These are phyloP conservation scores for Macrophomina phaseolina DNA, from an alignment of 2,329 filamentous ascomycete species.

Conservation along the genomic window DNA sequence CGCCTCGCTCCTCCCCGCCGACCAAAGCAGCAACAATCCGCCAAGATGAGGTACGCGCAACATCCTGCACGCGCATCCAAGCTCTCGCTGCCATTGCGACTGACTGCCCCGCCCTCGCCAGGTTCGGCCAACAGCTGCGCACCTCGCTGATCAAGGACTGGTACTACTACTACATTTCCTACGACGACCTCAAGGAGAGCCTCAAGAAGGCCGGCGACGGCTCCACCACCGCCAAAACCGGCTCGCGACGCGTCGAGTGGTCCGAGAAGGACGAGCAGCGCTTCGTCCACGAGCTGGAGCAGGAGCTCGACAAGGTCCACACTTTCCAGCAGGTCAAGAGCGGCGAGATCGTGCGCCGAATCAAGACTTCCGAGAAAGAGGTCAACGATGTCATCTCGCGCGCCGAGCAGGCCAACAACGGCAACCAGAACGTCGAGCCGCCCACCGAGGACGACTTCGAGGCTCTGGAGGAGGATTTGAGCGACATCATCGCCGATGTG, in stretches of 20 bases:
- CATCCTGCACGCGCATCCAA: conserved; percentile 4
- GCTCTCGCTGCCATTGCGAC: neutral
- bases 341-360: conserved; percentile 91
- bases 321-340: conserved; percentile 97
- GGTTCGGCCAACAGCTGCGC: conserved; percentile 95
- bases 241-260: conserved; percentile 65
- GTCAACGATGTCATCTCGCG: conserved; percentile 85
- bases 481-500: conserved; percentile 97
- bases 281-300: conserved; percentile 86
- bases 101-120: conserved; percentile 38
- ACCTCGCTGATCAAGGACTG: conserved; percentile 97
- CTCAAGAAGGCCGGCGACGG: conserved; percentile 72
- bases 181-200: conserved; percentile 88
- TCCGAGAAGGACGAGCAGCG: conserved; percentile 87
- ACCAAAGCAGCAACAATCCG: neutral
- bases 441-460: conserved; percentile 92
- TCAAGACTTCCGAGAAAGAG: conserved; percentile 85
- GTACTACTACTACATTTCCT: conserved; percentile 98
- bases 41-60: conserved; percentile 20
- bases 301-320: conserved; percentile 95
- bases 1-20: neutral
- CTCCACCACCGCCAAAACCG: conserved; percentile 23
- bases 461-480: conserved; percentile 90
- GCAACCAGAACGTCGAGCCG: conserved; percentile 39
- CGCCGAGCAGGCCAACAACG: conserved; percentile 51